Base-by-base conservation (phyloP, 1,284 basidiomycete species). In the Malassezia globosa region DNA sequence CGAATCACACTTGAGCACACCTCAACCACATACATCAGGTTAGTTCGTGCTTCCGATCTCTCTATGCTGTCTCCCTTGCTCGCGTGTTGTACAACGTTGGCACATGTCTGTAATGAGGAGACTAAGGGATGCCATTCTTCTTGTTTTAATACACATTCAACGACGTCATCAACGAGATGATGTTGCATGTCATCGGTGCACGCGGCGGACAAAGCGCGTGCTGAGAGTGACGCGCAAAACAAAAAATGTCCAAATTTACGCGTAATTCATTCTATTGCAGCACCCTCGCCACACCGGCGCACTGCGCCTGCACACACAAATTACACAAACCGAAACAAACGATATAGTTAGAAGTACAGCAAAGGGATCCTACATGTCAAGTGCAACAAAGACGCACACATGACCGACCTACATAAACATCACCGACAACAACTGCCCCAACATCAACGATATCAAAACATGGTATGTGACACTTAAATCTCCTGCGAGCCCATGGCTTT, bases 401-500 rank as follows among this genome's bases (percentile, higher is more conserved):
- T n/a, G n/a, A 16, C 29, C 29, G 16, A 31, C 29, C 29, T 31
- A 31, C 29, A 31, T 31, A 31, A 16, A n/a, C n/a, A n/a, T n/a
- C n/a, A n/a, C n/a, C n/a, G n/a, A n/a, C n/a, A n/a, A n/a, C n/a
- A n/a, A n/a, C n/a, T n/a, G n/a, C n/a, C n/a, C 42, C 19, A 29
- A 45, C 22, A 11, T 21, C 31, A 44, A 41, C 48, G 33, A 37
- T 4, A 39, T 16, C 8, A n/a, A 23, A 22, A 24, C 27, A 42
- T 35, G 43, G 38, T 51, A 51, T 46, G 43, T 22, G 31, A 27
- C 21, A 42, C 51, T 63, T 48, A 67, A 53, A 52, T 52, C 42
- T 72, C 71, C 63, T 72, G 71, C 38, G 65, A 69, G 54, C 61
- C 66, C 54, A 55, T 56, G 49, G 58, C 69, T 45, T 64, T 62